Evolutionary conservation across 2,329 filamentous ascomycete species (phyloP), one percentile per base, ranked within the genome.

Genomic region (Diaporthe ampelina): DNA sequence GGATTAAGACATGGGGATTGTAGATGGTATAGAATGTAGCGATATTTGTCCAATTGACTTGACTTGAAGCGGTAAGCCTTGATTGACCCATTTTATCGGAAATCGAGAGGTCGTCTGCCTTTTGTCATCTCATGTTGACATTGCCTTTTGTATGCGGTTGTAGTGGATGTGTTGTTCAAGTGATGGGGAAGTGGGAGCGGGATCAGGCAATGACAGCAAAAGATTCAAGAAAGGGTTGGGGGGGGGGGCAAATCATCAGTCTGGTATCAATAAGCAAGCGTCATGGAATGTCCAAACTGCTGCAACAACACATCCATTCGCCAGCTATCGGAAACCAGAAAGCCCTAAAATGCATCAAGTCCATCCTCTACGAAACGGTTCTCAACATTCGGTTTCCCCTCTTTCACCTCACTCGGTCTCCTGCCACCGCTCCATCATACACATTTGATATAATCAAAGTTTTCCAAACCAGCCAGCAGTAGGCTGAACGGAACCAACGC

Each of bases 1-100:
- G 73, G 73, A 74, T 74, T 10, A 35, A 74, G 40, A 56, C 57
- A 13, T 74, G 73, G 73, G 67, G 72, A 24, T 15, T 74, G 32
- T 73, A 73, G 45, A 63, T 15, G 6, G 29, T 24, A 9, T n/a
- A 48, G 59, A 50, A 13, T 26, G 17, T 67, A 52, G 17, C 15
- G 21, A 17, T 52, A 19, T 21, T 52, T 15, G 29, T 50, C 11
- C 21, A 67, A 24, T 67, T 37, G 26, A 65, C 26, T 50, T 8
- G 45, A 37, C 32, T 67, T 11, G 2, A 5, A 26, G 45, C 45
- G 15, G 6, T 15, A 17, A 13, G 45, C 43, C 32, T 21, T 19
- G 3, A 24, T 9, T 9, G 40, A 63, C 4, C 2, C n/a, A 11
- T 63, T 13, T 11, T 15, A 21, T 37, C 9, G 21, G 32, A 58